These are phyloP conservation scores for Coleophoma eucalyptorum DNA, from an alignment of 2,329 filamentous ascomycete species.

Conservation along the genomic window DNA sequence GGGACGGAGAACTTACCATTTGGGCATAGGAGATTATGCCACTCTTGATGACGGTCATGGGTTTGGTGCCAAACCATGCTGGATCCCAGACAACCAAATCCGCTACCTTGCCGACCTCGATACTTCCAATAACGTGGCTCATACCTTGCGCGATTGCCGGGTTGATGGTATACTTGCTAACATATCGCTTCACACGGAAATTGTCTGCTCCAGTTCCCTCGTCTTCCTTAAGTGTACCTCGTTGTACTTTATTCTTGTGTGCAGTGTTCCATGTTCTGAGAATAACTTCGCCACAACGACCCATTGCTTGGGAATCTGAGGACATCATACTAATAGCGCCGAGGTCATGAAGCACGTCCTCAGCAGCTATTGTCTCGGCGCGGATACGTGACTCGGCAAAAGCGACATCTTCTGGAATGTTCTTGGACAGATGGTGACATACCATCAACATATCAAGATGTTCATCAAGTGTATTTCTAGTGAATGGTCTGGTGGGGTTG, in stretches of 20 bases:
- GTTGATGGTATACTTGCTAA: conserved; percentile 96
- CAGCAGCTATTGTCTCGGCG: conserved; percentile 92
- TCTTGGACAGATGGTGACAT: conserved; percentile 87
- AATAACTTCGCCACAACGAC: conserved; percentile 89
- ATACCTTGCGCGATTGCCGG: conserved; percentile 90
- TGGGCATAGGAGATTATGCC: conserved; percentile 79
- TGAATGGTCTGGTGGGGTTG: conserved; percentile 89
- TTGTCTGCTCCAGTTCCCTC: conserved; percentile 79
- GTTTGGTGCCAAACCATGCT: conserved; percentile 83
- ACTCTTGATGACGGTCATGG: conserved; percentile 76
- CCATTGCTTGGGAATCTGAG: conserved; percentile 94
- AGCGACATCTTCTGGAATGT: conserved; percentile 93
- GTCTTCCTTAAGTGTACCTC: conserved; percentile 74
- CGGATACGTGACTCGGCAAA: conserved; percentile 94
- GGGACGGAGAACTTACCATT: conserved; percentile 58
- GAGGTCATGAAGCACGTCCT: conserved; percentile 92
- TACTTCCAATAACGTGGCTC: conserved; percentile 77
- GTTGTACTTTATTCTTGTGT: conserved; percentile 91
- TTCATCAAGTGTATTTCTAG: conserved; percentile 88
- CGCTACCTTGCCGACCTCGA: conserved; percentile 86
- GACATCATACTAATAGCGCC: conserved; percentile 98
- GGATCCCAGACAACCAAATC: conserved; percentile 88
- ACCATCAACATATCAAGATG: conserved; percentile 99
- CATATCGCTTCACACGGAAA: conserved; percentile 85
- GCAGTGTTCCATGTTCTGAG: conserved; percentile 95